Evolutionary conservation across 495 filamentous ascomycete genomes (phyloP).

Genomic region (Podospora pseudopauciseta): DNA sequence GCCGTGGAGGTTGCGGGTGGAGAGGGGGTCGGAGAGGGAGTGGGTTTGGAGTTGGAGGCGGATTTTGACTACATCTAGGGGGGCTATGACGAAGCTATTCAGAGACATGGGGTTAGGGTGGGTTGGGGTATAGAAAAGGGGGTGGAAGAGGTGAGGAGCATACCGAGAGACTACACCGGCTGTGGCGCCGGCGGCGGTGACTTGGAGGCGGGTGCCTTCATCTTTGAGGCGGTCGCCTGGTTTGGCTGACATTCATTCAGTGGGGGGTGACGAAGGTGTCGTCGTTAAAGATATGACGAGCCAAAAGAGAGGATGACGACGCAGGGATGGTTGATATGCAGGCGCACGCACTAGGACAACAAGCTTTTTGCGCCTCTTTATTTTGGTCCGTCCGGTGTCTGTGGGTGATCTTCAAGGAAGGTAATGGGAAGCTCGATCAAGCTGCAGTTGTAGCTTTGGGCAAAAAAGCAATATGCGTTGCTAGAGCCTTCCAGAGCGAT

Average conservation of each 20-base stretch:
- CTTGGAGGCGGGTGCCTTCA: constrained; percentile 85
- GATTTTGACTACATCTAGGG: constrained; percentile 94
- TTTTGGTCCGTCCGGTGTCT: background rate
- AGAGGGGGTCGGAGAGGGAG: constrained; percentile 66
- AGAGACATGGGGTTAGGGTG: background rate
- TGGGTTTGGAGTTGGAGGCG: constrained; percentile 88
- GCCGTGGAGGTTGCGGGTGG: constrained; percentile 44
- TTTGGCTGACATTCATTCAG: constrained; percentile 35
- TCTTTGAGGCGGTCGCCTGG: constrained; percentile 69
- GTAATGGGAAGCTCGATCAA: background rate
- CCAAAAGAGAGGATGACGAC: background rate
- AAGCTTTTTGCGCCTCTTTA: background rate
- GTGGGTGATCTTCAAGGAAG: background rate
- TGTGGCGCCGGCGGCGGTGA: constrained; percentile 76
- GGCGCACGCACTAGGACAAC: background rate
- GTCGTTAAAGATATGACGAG: background rate
- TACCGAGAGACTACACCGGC: constrained; percentile 92
- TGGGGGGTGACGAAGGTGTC: background rate
- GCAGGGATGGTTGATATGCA: background rate
- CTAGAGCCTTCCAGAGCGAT: background rate
- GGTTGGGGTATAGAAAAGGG: background rate
- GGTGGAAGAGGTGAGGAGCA: constrained; percentile 41
- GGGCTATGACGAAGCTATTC: constrained; percentile 78
- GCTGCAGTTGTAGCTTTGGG: background rate
- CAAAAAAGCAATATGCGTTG: background rate